Evolutionary conservation across 177 flowering plant genomes (phyloP), one percentile per base, ranked within the genome.

Genomic region (Vitis hybrid): DNA sequence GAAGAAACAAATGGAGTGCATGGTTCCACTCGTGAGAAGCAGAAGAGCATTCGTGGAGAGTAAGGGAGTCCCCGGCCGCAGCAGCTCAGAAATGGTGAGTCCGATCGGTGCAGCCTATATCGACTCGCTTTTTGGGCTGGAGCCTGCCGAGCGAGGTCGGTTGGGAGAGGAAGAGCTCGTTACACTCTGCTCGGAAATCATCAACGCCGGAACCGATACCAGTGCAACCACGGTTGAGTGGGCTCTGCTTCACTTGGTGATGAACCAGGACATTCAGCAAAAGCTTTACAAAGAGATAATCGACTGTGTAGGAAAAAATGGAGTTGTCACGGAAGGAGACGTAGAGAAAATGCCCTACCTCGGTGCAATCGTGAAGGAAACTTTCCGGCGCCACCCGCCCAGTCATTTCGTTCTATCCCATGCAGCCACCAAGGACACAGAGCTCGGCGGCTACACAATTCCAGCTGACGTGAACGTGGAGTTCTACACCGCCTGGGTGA

Each of bases 171-270:
- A 83, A 58, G 97, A 92, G 82, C 81, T 87, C 19, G 95, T 95
- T 9, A 84, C 98, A 1, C 74, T 95, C 0, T 81, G 87, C 69
- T 91, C 97, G 3, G 98, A 92, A 66, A 82, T 85, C 15, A 86
- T 95, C 73, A 91, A 85, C 33, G 98, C 95, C 8, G 99, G 99
- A 1, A 93, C 99, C 0, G 99, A 95, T 58, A 91, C 99, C 0
- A 91, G 90, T 49, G 97, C 98, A 1, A 93, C 94, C 0, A 73
- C 90, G 0, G 62, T 82, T 3, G 97, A 95, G 73, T 93, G 99
- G 99, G 97, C 92, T 0, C 1, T 93, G 65, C 81, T 86, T n/a
- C 92, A 87, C 51, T 57, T 95, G 74, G 92, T 95, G 2, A 33
- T 66, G 56, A 66, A 92, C 75, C 97, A 88, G 65, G 83, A 76